phyloP scores from a whole-genome alignment of 129 eudicot genomes.

The Flaveria robusta region DNA sequence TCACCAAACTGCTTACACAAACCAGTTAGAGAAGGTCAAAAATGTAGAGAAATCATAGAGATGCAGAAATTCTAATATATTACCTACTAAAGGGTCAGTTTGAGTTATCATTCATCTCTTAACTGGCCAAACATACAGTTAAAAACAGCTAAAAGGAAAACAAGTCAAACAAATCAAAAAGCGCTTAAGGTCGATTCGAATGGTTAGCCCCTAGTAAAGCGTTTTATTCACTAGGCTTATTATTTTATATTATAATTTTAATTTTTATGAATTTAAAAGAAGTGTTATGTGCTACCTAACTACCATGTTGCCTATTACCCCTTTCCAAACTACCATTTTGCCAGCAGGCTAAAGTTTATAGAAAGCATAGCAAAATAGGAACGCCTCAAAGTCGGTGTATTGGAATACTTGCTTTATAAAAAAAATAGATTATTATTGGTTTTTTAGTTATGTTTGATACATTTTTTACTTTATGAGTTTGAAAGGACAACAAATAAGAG shows the following conservation, averaged over 20 bases:
- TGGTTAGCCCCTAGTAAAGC: neutral
- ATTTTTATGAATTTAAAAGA: neutral
- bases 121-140: neutral
- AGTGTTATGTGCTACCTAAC: neutral
- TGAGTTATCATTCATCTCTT: neutral
- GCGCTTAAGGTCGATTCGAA: neutral
- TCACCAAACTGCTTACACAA: neutral
- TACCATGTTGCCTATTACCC: neutral
- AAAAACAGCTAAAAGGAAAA: neutral
- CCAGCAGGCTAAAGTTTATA: neutral
- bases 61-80: neutral
- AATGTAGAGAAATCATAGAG: neutral
- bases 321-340: neutral
- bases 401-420: neutral
- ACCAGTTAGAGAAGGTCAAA: neutral
- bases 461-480: neutral
- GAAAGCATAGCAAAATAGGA: neutral
- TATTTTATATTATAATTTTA: neutral
- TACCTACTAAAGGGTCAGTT: neutral
- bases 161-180: neutral
- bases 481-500: neutral
- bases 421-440: conserved; percentile 4
- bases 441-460: neutral
- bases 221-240: neutral
- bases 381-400: neutral